Evolutionary conservation across 768 basidiomycete genomes (phyloP).

Genomic region (Boletus pseudopeckii): DNA sequence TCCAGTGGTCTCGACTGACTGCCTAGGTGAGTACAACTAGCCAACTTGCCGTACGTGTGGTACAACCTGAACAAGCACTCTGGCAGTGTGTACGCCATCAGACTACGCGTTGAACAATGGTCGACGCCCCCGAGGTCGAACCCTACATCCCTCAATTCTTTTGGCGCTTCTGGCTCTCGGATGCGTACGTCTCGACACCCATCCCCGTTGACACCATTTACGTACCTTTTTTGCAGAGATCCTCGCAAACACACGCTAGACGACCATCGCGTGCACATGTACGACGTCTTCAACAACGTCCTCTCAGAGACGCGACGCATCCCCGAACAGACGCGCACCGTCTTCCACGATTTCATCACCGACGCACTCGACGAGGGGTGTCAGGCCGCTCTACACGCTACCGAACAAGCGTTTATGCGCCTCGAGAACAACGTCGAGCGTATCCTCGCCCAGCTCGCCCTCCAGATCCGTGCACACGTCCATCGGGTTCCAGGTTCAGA

Average conservation of each 20-base stretch:
- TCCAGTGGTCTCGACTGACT: not conserved
- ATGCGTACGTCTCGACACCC: conserved; percentile 30
- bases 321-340: conserved; percentile 31
- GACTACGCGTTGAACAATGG: not conserved
- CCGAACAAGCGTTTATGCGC: conserved; percentile 40
- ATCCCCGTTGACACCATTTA: not conserved
- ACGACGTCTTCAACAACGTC: conserved; percentile 50
- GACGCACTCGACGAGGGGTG: conserved; percentile 36
- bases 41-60: not conserved
- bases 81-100: not conserved
- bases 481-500: not conserved
- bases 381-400: conserved; percentile 35
- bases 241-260: conserved; percentile 29
- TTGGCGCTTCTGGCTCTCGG: conserved; percentile 49
- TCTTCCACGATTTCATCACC: conserved; percentile 43
- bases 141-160: conserved; percentile 46
- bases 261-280: conserved; percentile 46
- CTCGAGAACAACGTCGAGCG: conserved; percentile 44
- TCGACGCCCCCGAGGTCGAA: conserved; percentile 20
- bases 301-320: conserved; percentile 43
- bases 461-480: conserved; percentile 22
- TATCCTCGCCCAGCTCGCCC: conserved; percentile 36
- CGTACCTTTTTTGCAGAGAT: conserved; percentile 13
- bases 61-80: not conserved
- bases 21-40: not conserved